Base-by-base conservation (phyloP, 2,329 filamentous ascomycete genomes). In the Tolypocladium amazonense region DNA sequence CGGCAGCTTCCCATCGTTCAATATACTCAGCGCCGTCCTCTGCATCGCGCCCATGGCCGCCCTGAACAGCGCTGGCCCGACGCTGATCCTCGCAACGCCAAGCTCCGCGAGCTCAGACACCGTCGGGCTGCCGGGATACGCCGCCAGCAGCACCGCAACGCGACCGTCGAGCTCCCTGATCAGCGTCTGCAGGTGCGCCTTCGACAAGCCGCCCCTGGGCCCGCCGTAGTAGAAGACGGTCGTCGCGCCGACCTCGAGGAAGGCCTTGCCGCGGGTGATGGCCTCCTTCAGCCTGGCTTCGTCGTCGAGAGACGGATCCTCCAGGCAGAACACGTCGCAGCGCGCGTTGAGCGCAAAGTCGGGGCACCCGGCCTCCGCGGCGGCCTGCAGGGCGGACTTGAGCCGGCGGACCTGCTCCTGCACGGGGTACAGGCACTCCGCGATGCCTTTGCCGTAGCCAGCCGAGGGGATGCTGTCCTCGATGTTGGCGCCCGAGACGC, bases 181-280 rank as follows among this genome's bases (percentile, higher is more conserved):
- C 63, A 85, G 65, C 50, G 65, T 69, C 66, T 73, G 67, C 2
- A 83, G 75, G 68, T 84, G 81, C 0, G 72, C 74, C 15, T 68
- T 73, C 15, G 72, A 72, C 15, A 83, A 66, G 47, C 81, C 70
- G 18, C 75, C 67, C 41, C 70, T 70, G 0, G 72, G 65, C 2
- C 73, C 81, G 18, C 83, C 83, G 82, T 82, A 87, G 57, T 85
- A 81, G 71, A 86, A 87, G 0, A 84, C 76, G 0, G 80, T 85
- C 15, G 77, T 80, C 0, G 84, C 84, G 0, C 84, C 84, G 2
- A 82, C 82, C 0, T 74, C 77, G 3, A 87, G 71, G 66, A 81
- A 87, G n/a, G 77, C 78, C 60, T 77, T 79, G 0, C 83, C 84
- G 0, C 85, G 73, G 56, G 70, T 67, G 54, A 86, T 73, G 2